Conservation (phyloP, 352 stramenopile genomes). For the Pythium dissimile region DNA sequence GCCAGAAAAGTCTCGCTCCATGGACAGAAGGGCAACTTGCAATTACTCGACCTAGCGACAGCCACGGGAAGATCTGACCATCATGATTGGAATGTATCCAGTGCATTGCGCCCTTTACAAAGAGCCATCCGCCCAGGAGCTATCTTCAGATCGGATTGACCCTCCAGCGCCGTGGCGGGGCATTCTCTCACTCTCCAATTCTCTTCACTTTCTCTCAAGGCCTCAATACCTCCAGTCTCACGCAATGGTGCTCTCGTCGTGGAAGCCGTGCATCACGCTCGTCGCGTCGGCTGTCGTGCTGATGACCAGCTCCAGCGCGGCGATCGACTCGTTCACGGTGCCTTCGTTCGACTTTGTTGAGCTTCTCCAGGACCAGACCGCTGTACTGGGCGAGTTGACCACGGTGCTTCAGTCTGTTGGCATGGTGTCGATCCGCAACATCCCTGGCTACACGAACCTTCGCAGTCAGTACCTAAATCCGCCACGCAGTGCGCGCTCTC, state of each 20-base stretch:
- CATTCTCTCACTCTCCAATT: too few species aligned
- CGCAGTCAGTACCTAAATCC: slow-evolving; percentile 5
- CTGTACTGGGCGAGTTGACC: neutral
- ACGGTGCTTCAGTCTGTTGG: neutral
- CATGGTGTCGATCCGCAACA: slow-evolving; percentile 15
- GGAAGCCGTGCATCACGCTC: neutral
- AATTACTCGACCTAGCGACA: too few species aligned
- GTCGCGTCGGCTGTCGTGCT: neutral
- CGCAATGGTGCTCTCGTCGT: slow-evolving; percentile 5
- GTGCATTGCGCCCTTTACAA: too few species aligned
- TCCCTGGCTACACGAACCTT: slow-evolving; percentile 6
- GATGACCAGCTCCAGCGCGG: neutral
- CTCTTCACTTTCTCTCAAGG: too few species aligned
- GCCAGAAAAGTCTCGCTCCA: too few species aligned
- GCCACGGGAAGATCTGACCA: too few species aligned
- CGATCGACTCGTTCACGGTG: neutral
- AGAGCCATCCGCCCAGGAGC: too few species aligned
- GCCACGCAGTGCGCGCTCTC: slow-evolving; percentile 11
- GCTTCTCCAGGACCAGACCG: slow-evolving; percentile 1
- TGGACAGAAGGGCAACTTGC: too few species aligned
- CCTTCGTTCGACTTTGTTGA: neutral
- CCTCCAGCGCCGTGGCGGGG: too few species aligned
- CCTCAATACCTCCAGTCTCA: too few species aligned
- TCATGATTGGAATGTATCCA: too few species aligned
- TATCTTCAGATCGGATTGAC: too few species aligned